Evolutionary conservation across 768 basidiomycete genomes (phyloP).

Genomic region (Leucosporidium creatinivorum): DNA sequence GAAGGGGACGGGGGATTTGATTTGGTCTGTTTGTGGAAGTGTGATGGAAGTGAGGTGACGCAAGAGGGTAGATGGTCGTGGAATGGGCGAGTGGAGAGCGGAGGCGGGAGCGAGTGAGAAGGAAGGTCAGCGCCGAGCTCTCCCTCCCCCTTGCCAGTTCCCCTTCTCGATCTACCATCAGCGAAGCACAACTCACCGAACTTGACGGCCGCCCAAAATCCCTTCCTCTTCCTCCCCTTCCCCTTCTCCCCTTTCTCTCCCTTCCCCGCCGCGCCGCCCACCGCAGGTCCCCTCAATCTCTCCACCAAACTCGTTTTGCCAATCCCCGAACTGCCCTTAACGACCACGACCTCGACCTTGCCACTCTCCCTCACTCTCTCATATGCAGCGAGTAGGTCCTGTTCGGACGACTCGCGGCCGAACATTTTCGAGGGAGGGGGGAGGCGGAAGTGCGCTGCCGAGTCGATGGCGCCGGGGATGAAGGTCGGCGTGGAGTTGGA

Average conservation of each 20-base stretch:
- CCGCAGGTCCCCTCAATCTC: constrained; percentile 13
- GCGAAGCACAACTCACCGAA: constrained; percentile 9
- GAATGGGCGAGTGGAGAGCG: background rate
- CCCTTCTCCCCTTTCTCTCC: no score
- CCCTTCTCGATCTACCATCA: no score
- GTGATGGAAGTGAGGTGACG: no score
- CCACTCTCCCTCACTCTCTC: constrained; percentile 12
- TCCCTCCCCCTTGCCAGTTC: no score
- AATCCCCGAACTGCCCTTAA: constrained; percentile 23
- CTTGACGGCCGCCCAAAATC: constrained; percentile 25
- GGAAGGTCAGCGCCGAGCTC: background rate
- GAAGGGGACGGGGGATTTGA: constrained; percentile 33
- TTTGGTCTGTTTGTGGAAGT: constrained; percentile 17
- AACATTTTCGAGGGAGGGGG: constrained; percentile 25
- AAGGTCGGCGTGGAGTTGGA: constrained; percentile 9
- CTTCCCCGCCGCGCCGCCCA: background rate
- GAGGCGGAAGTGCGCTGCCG: constrained; percentile 24
- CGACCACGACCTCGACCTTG: constrained; percentile 10
- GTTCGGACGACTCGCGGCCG: constrained; percentile 17
- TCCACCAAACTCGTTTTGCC: constrained; percentile 30
- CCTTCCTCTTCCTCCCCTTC: background rate
- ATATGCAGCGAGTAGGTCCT: constrained; percentile 5
- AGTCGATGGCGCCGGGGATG: constrained; percentile 22
- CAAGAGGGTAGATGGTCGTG: background rate
- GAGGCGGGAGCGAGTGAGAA: background rate